A percentile compares a stretch with the other conserved stretches of the same genome.
Evolutionary conservation across 768 basidiomycete species (phyloP).

Genomic region (Macrolepiota fuliginosa): DNA sequence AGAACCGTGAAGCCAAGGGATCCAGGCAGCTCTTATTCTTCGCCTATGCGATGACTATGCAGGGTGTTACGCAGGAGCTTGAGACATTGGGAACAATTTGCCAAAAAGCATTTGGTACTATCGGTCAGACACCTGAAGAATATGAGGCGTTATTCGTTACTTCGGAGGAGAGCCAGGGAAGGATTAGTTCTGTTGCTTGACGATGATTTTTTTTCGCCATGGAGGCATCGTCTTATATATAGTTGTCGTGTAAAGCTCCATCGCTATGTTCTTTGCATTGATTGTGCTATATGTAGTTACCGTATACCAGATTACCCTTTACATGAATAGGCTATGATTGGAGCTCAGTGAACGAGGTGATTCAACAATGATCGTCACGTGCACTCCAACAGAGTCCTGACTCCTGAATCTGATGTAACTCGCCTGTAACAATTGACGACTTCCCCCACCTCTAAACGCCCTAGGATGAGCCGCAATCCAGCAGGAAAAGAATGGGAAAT

Average conservation of each 20-base stretch:
- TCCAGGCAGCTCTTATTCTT: conserved; percentile 90
- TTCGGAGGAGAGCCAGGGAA: conserved; percentile 19
- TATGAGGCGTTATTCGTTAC: conserved; percentile 76
- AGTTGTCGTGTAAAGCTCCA: neutral
- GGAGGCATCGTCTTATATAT: neutral
- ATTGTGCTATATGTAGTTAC: neutral
- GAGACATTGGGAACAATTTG: conserved; percentile 77
- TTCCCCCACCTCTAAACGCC: neutral
- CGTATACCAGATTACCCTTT: neutral
- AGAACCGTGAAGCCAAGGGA: conserved; percentile 73
- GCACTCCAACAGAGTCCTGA: neutral
- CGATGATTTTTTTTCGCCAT: neutral
- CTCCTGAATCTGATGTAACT: neutral
- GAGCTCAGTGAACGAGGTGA: neutral
- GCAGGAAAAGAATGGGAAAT: conserved; percentile 37
- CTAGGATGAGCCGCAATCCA: conserved; percentile 23
- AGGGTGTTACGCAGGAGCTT: conserved; percentile 88
- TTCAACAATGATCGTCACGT: neutral
- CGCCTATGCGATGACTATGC: conserved; percentile 92
- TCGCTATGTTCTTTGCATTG: neutral
- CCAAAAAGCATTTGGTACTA: conserved; percentile 91
- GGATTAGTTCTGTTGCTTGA: conserved; percentile 23
- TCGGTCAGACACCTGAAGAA: conserved; percentile 76
- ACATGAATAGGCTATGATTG: neutral
- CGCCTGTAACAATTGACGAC: too few species aligned